phyloP scores from a whole-genome alignment of 129 eudicot genomes.

The Ambrosia artemisiifolia region DNA sequence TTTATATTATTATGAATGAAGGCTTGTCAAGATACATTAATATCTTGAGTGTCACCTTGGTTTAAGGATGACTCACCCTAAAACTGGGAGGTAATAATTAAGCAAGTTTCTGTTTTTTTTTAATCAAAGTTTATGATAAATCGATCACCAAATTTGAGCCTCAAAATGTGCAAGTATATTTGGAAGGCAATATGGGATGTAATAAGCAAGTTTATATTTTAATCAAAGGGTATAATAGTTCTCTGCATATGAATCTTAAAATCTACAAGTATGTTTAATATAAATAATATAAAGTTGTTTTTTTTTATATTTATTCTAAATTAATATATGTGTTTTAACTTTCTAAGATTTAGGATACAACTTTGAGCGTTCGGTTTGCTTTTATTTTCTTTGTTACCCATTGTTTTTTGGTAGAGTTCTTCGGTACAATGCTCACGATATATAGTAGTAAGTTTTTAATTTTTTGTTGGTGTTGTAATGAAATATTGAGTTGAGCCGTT shows the following conservation, averaged over 20 bases:
- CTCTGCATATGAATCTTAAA: slow-evolving; percentile 1
- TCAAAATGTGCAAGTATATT: slow-evolving; percentile 30
- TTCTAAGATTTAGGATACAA: too few relatives aligned
- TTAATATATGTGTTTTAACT: too few relatives aligned
- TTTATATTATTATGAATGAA: neutral
- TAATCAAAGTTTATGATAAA: slow-evolving; percentile 12
- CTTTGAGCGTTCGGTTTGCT: too few relatives aligned
- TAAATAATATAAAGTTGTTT: too few relatives aligned
- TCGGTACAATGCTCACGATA: too few relatives aligned
- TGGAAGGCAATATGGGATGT: slow-evolving; percentile 7
- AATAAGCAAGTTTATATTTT: slow-evolving; percentile 13
- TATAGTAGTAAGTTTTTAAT: too few relatives aligned
- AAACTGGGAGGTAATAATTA: slow-evolving; percentile 27
- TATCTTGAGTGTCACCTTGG: slow-evolving; percentile 22
- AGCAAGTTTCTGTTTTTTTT: slow-evolving; percentile 12
- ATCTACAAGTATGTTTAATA: neutral
- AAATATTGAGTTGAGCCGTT: too few relatives aligned
- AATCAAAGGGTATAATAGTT: slow-evolving; percentile 7
- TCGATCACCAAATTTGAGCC: slow-evolving; percentile 20
- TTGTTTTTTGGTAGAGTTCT: too few relatives aligned
- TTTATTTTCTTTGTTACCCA: too few relatives aligned
- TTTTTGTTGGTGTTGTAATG: too few relatives aligned
- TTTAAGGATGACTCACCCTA: slow-evolving; percentile 20
- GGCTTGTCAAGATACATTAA: slow-evolving; percentile 9
- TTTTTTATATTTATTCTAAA: too few relatives aligned